Base-by-base conservation (phyloP, 257 asterid species). In the Rauvolfia tetraphylla region DNA sequence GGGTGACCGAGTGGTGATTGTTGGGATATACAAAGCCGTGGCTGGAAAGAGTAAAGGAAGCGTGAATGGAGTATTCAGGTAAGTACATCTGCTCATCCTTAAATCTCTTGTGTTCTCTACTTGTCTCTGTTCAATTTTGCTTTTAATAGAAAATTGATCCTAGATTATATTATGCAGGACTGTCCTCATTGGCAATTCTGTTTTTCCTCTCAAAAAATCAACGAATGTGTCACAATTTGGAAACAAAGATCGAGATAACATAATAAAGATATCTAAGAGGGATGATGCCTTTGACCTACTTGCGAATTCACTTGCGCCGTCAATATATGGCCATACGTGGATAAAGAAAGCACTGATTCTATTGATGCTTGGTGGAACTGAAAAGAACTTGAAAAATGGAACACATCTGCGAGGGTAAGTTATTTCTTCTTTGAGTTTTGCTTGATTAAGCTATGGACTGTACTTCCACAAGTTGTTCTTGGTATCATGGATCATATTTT, bases 61-160 rank as follows among this genome's bases (percentile, higher is more conserved):
- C 73, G 90, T 95, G 81, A 92, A 95, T 86, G 99, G 99, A 75
- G 96, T 92, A 73, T 92, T 95, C 93, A 95, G 97, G 98, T 94
- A 61, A 31, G 48, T 71, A 36, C 72, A 53, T 74, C 41, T 42
- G 33, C 41, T 31, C 39, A 29, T 48, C 46, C 51, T 17, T 36
- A 51, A 72, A 49, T 46, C 51, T 65, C 56, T 65, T 56, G 25
- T 8, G 57, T 66, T 27, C 31, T 33, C 17, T 68, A 38, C 76
- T 51, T 57, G 61, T 44, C 7, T 38, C 15, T 44, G 65, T 3
- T 7, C 49, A 75, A 34, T 10, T 48, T 20, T 65, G 29, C 61
- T 46, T 44, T 56, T 5, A 20, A 67, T 62, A 23, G 46, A 7
- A 79, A 69, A 63, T 56, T 80, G 68, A 48, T 72, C 57, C 34